These are phyloP conservation scores for Naganishia onofrii DNA, from an alignment of 768 basidiomycete species.

Conservation along the genomic window DNA sequence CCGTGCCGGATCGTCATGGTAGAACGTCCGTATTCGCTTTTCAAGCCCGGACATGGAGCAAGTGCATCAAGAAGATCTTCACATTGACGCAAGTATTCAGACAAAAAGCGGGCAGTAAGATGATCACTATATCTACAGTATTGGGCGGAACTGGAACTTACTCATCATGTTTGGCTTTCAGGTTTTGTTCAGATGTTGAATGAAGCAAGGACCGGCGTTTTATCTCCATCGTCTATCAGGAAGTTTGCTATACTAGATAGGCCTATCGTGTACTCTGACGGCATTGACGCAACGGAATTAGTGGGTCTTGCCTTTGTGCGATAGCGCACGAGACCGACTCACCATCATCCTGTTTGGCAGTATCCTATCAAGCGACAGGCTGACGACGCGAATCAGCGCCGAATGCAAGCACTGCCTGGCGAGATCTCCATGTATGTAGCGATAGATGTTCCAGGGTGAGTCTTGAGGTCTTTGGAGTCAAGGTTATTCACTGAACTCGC, in stretches of 20 bases:
- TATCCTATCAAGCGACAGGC: slow-evolving; percentile 26
- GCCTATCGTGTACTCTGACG: slow-evolving; percentile 22
- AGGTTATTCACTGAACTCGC: neutral
- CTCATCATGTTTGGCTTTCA: neutral
- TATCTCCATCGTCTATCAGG: slow-evolving; percentile 10
- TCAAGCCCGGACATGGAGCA: slow-evolving; percentile 25
- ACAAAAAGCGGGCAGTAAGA: slow-evolving; percentile 26
- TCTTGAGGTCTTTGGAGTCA: neutral
- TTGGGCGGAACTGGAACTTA: neutral
- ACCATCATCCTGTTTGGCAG: neutral
- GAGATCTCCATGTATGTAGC: slow-evolving; percentile 22
- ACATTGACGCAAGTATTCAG: slow-evolving; percentile 28
- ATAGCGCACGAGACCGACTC: neutral
- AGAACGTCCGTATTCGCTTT: slow-evolving; percentile 27
- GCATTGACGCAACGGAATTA: slow-evolving; percentile 31
- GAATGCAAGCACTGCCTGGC: slow-evolving; percentile 18
- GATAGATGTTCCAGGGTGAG: slow-evolving; percentile 21
- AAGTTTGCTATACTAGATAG: slow-evolving; percentile 19
- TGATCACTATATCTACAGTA: neutral
- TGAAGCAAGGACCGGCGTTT: slow-evolving; percentile 21
- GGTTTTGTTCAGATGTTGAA: slow-evolving; percentile 31
- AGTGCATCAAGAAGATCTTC: slow-evolving; percentile 12
- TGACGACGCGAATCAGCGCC: slow-evolving; percentile 21
- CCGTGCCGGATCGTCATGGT: slow-evolving; percentile 29
- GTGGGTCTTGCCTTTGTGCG: neutral